Evolutionary conservation across 106 monocot genomes (phyloP).

Genomic region (Triglochin maritima): DNA sequence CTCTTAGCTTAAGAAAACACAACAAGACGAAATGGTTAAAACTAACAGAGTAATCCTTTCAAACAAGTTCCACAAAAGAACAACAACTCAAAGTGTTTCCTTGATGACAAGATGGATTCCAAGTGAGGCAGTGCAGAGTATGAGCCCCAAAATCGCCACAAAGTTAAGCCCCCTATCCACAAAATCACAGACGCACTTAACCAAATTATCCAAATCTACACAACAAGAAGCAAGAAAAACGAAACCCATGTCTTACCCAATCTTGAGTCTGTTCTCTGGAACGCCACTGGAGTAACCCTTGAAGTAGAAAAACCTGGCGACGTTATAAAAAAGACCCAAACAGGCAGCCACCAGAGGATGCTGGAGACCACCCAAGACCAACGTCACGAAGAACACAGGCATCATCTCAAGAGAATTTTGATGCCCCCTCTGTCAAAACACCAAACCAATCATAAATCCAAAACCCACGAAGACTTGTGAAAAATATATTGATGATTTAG

Average conservation of each 20-base stretch:
- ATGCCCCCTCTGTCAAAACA: slow-evolving; percentile 70
- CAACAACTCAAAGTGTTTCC: not conserved
- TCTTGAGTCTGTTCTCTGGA: slow-evolving; percentile 61
- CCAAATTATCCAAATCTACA: not conserved
- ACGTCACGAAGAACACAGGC: slow-evolving; percentile 67
- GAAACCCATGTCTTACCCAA: slow-evolving; percentile 26
- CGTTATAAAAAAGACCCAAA: slow-evolving; percentile 45
- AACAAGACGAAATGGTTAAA: no score
- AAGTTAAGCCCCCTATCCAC: slow-evolving; percentile 47
- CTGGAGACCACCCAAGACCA: slow-evolving; percentile 62
- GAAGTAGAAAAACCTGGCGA: slow-evolving; percentile 87
- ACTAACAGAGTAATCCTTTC: no score
- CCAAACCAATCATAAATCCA: not conserved
- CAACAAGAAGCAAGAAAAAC: not conserved
- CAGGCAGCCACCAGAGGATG: slow-evolving; percentile 43
- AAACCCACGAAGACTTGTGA: no score
- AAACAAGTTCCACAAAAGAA: no score
- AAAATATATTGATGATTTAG: no score
- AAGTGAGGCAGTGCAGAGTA: slow-evolving; percentile 21
- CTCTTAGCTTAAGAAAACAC: no score
- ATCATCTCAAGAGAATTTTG: slow-evolving; percentile 89
- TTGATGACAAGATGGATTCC: slow-evolving; percentile 22
- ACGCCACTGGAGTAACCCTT: slow-evolving; percentile 78
- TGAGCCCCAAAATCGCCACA: slow-evolving; percentile 14
- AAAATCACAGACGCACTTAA: not conserved